A percentile compares a stretch with the other conserved stretches of the same genome.
Evolutionary conservation across 2,329 filamentous ascomycete genomes (phyloP).

Genomic region (Talaromyces sp.): DNA sequence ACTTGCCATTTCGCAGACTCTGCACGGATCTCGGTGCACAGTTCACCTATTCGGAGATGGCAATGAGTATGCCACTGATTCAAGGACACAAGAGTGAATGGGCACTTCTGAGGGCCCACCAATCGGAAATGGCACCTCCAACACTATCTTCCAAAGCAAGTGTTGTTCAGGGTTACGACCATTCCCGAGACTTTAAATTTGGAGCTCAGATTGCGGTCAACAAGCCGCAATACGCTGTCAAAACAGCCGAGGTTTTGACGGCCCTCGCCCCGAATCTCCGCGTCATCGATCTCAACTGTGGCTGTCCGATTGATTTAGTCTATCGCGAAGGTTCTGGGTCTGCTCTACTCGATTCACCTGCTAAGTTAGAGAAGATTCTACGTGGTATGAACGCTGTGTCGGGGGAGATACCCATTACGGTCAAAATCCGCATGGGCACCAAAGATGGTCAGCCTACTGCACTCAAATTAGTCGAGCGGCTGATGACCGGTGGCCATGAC

Average conservation of each 20-base stretch:
- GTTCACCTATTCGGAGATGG: constrained; percentile 97
- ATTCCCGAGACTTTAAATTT: constrained; percentile 77
- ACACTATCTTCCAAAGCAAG: constrained; percentile 49
- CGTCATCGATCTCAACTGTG: constrained; percentile 92
- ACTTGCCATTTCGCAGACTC: constrained; percentile 86
- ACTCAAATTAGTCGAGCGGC: constrained; percentile 71
- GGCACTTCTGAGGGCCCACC: constrained; percentile 89
- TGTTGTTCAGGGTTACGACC: constrained; percentile 72
- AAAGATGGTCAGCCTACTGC: constrained; percentile 74
- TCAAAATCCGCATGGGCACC: constrained; percentile 91
- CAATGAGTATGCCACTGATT: constrained; percentile 80
- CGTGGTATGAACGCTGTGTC: constrained; percentile 94
- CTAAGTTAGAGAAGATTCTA: constrained; percentile 89
- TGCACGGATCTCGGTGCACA: constrained; percentile 86
- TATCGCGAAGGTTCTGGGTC: constrained; percentile 85
- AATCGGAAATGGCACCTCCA: constrained; percentile 71
- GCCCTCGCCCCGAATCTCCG: constrained; percentile 75
- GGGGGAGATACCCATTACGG: constrained; percentile 82
- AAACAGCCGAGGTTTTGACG: constrained; percentile 76
- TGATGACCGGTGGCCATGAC: constrained; percentile 74
- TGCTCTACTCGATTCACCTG: constrained; percentile 78
- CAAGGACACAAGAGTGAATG: constrained; percentile 90
- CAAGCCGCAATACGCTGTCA: constrained; percentile 85
- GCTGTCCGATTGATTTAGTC: constrained; percentile 92
- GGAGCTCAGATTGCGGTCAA: constrained; percentile 90